Evolutionary conservation across 164 flowering plant genomes (phyloP), one percentile per base, ranked within the genome.

Genomic region (Stephania japonica): DNA sequence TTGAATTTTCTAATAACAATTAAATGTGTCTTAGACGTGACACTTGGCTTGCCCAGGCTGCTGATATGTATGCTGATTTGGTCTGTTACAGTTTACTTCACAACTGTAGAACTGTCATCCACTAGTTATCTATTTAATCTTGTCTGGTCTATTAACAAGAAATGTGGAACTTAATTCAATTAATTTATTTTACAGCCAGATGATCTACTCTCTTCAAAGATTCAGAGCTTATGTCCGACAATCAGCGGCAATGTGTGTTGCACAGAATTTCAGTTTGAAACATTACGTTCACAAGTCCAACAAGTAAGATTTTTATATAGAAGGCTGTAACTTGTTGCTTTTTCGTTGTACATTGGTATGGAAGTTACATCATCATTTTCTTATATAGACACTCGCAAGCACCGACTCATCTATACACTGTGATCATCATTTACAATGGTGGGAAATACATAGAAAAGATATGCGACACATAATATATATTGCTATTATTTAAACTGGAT

Each of bases 221-320:
- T 96, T 65, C 98, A 96, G 82, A 96, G 98, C 81, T 82, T 96
- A 73, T 96, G 98, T 75, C 98, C 99, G 14, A 89, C 98, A 68
- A 87, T 96, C 24, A 88, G 85, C 49, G 99, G 97, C 65, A 90
- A 96, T 85, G 89, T 93, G 65, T 96, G 99, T 78, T 96, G 98
- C 77, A 88, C 97, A 67, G 93, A 88, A 76, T 69, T 63, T 62
- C 99, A 96, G 77, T 96, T 96, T 76, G 91, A 91, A 47, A 90
- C 93, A 2, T 77, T 96, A 74, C 83, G 93, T 25, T 18, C 90
- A 12, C 98, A 96, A 89, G 97, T 93, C 70, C 98, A 92, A 81
- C 97, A 93, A 77, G 99, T 92, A 84, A 85, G 89, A 68, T 74
- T 56, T 65, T 67, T 63, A 42, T n/a, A n/a, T 66, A 4, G 13